These are phyloP conservation scores for Phylloboletellus chloephorus DNA, from an alignment of 1,284 basidiomycete species.

Conservation along the genomic window DNA sequence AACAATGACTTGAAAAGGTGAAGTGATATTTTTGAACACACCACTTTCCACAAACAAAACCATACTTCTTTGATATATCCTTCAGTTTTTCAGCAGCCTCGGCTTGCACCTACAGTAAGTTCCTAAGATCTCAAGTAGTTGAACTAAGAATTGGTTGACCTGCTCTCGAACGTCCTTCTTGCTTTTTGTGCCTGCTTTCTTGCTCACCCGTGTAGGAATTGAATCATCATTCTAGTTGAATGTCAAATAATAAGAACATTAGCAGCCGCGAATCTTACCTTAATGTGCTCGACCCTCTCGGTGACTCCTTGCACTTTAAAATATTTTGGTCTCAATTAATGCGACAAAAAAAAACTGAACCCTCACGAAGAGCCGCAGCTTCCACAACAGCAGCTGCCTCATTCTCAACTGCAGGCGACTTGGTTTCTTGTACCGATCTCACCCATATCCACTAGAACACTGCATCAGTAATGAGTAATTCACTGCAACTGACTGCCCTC, in stretches of 20 bases:
- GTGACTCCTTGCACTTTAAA: constrained; percentile 52
- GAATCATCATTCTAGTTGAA: constrained; percentile 50
- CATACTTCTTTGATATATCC: constrained; percentile 49
- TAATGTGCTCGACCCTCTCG: constrained; percentile 51
- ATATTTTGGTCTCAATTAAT: not conserved
- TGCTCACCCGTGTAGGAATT: constrained; percentile 60
- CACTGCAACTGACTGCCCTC: constrained; percentile 17
- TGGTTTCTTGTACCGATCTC: constrained; percentile 28
- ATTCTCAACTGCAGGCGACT: constrained; percentile 16
- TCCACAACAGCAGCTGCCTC: constrained; percentile 41
- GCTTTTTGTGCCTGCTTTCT: constrained; percentile 63
- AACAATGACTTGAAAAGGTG: not conserved
- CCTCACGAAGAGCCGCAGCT: constrained; percentile 45
- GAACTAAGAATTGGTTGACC: constrained; percentile 18
- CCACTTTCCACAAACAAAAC: constrained; percentile 64
- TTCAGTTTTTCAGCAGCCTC: constrained; percentile 54
- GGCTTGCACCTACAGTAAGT: constrained; percentile 45
- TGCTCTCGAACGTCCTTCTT: constrained; percentile 70
- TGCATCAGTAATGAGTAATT: constrained; percentile 1
- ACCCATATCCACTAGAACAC: constrained; percentile 64
- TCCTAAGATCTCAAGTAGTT: not conserved
- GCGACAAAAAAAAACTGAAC: constrained; percentile 1
- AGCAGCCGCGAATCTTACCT: constrained; percentile 35
- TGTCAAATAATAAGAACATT: not conserved
- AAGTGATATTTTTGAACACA: constrained; percentile 24